phyloP scores from a whole-genome alignment of 306 rosid genomes.

The Pueraria montana region DNA sequence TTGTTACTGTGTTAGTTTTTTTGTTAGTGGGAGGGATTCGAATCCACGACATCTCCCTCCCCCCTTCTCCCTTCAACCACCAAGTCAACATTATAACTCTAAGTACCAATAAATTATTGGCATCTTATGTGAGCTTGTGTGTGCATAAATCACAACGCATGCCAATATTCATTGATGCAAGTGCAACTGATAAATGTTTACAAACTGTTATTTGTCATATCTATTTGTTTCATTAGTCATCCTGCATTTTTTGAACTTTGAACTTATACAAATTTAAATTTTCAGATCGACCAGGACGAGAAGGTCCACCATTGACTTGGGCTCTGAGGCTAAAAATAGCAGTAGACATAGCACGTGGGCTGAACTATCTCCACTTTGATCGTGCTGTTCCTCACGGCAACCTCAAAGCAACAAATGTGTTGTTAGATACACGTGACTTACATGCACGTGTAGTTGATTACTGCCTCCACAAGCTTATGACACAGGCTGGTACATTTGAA shows the following conservation, averaged over 20 bases:
- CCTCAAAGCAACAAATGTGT: not conserved
- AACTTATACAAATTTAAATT: conserved; percentile 13
- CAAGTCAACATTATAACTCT: too few relatives aligned
- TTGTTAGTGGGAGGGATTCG: too few relatives aligned
- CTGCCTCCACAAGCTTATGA: conserved; percentile 89
- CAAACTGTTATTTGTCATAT: not conserved
- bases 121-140: not conserved
- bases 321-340: conserved; percentile 80
- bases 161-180: not conserved
- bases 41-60: too few relatives aligned
- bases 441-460: conserved; percentile 85
- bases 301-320: conserved; percentile 74
- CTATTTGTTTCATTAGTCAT: not conserved
- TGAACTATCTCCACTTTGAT: conserved; percentile 91
- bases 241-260: conserved; percentile 17
- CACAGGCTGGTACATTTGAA: conserved; percentile 77
- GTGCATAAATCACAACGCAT: not conserved
- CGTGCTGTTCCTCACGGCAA: conserved; percentile 74
- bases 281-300: conserved; percentile 79
- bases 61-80: too few relatives aligned
- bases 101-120: too few relatives aligned
- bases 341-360: conserved; percentile 88
- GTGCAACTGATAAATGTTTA: not conserved
- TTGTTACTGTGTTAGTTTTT: too few relatives aligned
- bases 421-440: conserved; percentile 61